phyloP scores from a whole-genome alignment of 179 eudicot genomes.

The Vitellaria paradoxa region DNA sequence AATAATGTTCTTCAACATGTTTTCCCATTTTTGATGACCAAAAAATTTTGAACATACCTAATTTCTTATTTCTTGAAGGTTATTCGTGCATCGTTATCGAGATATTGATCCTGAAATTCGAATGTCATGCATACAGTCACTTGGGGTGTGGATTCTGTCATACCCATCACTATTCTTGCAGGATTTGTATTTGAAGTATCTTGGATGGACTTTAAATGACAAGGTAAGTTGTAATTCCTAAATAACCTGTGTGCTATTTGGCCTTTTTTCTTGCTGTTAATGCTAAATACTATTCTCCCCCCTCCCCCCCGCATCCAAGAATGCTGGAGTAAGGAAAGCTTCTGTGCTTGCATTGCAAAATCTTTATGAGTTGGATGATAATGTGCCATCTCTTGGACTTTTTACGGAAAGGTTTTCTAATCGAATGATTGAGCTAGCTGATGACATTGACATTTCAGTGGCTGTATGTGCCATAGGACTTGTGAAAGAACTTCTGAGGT shows the following conservation, averaged over 20 bases:
- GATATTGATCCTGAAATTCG: slow-evolving; percentile 92
- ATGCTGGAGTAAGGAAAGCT: slow-evolving; percentile 92
- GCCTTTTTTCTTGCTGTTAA: background rate
- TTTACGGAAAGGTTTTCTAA: slow-evolving; percentile 88
- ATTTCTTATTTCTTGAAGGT: slow-evolving; percentile 42
- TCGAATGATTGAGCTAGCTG: slow-evolving; percentile 98
- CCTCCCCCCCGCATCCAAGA: slow-evolving; percentile 34
- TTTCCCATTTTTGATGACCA: background rate
- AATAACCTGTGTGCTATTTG: slow-evolving; percentile 1
- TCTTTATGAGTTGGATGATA: slow-evolving; percentile 92
- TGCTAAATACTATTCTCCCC: slow-evolving; percentile 7
- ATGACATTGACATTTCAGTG: slow-evolving; percentile 89
- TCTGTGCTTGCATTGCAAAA: slow-evolving; percentile 83
- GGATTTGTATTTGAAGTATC: slow-evolving; percentile 94
- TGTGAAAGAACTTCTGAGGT: slow-evolving; percentile 89
- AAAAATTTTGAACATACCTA: background rate
- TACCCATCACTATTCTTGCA: slow-evolving; percentile 92
- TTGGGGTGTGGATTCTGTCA: slow-evolving; percentile 92
- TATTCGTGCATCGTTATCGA: slow-evolving; percentile 97
- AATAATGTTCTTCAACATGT: background rate
- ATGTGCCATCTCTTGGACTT: slow-evolving; percentile 93
- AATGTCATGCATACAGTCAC: slow-evolving; percentile 84
- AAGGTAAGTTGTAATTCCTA: slow-evolving; percentile 44
- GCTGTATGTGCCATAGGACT: slow-evolving; percentile 96
- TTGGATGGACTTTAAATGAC: slow-evolving; percentile 99